Evolutionary conservation across 1,284 basidiomycete genomes (phyloP).

Genomic region (Polyporus tsugae): DNA sequence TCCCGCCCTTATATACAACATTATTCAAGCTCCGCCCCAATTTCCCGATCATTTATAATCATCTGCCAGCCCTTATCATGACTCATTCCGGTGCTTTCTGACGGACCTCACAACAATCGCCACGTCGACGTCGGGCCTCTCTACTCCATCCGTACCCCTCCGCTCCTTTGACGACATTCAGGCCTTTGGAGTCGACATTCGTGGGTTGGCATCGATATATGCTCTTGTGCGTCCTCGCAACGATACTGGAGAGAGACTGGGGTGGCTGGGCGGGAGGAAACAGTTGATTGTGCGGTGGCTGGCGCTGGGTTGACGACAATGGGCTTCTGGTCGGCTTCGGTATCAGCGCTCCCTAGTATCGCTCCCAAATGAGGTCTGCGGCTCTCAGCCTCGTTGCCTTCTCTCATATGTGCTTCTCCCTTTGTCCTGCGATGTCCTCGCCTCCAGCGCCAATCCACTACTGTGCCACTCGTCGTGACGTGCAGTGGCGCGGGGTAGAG

Average conservation of each 20-base stretch:
- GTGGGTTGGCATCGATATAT: not conserved
- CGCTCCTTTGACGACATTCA: not conserved
- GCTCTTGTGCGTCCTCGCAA: not conserved
- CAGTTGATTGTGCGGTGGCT: conserved; percentile 25
- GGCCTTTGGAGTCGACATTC: not conserved
- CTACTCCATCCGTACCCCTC: not conserved
- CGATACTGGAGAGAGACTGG: conserved; percentile 7
- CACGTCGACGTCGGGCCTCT: conserved; percentile 15
- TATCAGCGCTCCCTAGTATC: conserved; percentile 25
- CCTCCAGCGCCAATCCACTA: conserved; percentile 7
- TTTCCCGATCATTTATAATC: conserved; percentile 34
- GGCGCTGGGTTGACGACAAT: conserved; percentile 28
- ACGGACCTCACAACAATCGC: conserved; percentile 23
- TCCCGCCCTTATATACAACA: conserved; percentile 42
- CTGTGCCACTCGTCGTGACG: not conserved
- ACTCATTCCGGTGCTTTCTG: conserved; percentile 30
- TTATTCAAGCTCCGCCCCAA: conserved; percentile 44
- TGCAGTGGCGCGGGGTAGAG: not conserved
- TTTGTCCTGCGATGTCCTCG: conserved; percentile 18
- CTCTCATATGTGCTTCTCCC: conserved; percentile 17
- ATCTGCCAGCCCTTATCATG: conserved; percentile 31
- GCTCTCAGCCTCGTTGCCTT: conserved; percentile 18
- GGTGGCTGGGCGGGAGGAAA: conserved; percentile 11
- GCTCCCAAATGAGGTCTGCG: conserved; percentile 19
- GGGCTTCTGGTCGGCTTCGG: conserved; percentile 27